Base-by-base conservation (phyloP, 2,329 filamentous ascomycete genomes). In the Fonsecaea pugnacius region DNA sequence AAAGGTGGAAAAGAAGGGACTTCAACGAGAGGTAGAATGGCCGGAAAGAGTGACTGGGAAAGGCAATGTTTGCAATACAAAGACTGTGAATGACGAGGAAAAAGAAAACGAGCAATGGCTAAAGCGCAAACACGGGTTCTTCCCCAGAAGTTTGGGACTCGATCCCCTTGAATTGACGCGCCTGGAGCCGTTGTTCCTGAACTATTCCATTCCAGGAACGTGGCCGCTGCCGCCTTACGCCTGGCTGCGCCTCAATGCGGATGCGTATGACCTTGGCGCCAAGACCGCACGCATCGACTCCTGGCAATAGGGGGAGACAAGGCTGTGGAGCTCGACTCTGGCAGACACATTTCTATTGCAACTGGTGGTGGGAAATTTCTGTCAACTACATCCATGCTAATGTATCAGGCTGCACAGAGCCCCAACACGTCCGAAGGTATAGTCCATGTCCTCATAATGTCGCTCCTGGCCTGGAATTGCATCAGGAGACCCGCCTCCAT, bases 401-500 rank as follows among this genome's bases (percentile, higher is more conserved):
- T 18, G 2, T 27, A 33, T 53, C 18, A 59, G 12, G 57, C 32
- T 9, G 43, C 36, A 33, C 57, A 59, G 3, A 59, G 46, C 32
- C 43, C 57, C 48, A 59, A 46, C 21, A 59, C 57, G n/a, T 59
- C 57, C 16, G 57, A 36, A 9, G 57, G 57, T 32, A 59, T 27
- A 10, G 30, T 40, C 46, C 46, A 59, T 4, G 57, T 59, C 46
- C n/a, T 50, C 57, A 59, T 59, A 36, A 59, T 59, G 38, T 59
- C 57, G n/a, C 52, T 51, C 46, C 57, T 33, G 30, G 57, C 36
- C 46, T 59, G 57, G 8, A 62, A 57, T 24, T 63, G 61, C 65
- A 67, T 62, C 9, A 57, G 66, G 18, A 77, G 62, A n/a, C 75
- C 75, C 5, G 66, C 63, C 46, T 72, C 70, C 6, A 76, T 71